Evolutionary conservation across 2,329 filamentous ascomycete species (phyloP), one percentile per base, ranked within the genome.

Genomic region (Lachnellula arida): DNA sequence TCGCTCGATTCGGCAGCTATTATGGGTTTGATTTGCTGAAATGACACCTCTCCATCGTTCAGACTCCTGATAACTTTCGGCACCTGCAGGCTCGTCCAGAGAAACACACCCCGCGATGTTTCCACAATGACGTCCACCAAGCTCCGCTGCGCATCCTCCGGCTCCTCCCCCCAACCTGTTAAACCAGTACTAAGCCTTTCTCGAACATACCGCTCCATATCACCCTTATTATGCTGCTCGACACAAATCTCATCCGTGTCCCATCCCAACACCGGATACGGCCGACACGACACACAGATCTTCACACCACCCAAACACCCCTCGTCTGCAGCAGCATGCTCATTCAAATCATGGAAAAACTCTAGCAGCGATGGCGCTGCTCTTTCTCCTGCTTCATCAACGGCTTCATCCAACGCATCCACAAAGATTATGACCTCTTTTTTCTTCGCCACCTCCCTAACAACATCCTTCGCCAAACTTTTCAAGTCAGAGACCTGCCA

Each of bases 361-460:
- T 49, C 37, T 14, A 57, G 46, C 14, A 60, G 51, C 15, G 7
- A 6, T 4, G 43, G 19, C 5, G 60, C 40, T 11, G 37, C 34
- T 8, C 49, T 51, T 2, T 40, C 42, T 14, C 15, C 54, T 3
- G 6, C 15, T 19, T 60, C 53, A 3, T 52, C 34, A 44, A 60
- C 60, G 37, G 53, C 49, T 46, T 66, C 64, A 52, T 66, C 63
- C 25, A 66, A 53, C n/a, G 63, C 63, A 46, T 65, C 63, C 11
- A 66, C 55, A 44, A 61, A 63, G 5, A 66, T 48, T 17, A 46
- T 58, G 3, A 57, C 40, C n/a, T 48, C 51, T 25, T 17, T 40
- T 12, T 37, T 47, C 34, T 22, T 47, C 4, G 51, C 28, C 5
- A 49, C 57, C 32, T 42, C 34, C 6, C 15, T 46, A 1, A 60